Evolutionary conservation across 1,139 yeast genomes (phyloP), one percentile per base, ranked within the genome.

Genomic region (Magnusiomyces fungicola): DNA sequence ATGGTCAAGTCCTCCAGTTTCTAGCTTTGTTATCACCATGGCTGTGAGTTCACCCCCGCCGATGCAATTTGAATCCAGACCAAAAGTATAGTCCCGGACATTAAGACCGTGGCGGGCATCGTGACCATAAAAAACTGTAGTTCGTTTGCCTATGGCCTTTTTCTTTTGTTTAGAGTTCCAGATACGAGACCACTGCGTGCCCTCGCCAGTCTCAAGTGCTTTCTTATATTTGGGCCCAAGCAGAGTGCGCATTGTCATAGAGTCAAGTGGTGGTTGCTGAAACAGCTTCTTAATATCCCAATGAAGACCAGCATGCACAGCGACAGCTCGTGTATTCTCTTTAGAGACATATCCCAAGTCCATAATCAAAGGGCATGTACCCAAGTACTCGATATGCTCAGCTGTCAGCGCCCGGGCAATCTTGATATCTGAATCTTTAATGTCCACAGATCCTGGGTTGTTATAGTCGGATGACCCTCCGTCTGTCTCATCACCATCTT

Each of bases 51-150:
- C 64, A 10, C 80, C 83, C 2, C 96, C 97, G 53, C 77, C 75
- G 55, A 80, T 85, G 68, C 97, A 90, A 1, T 86, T 86, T 10
- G 87, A 72, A 62, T 90, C 97, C 39, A 90, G 68, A 0, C 97
- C 97, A 58, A 76, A 80, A 3, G 95, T 74, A 64, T 72, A 87
- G 53, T 76, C 74, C 55, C 77, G 75, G 47, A 83, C 57, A 51
- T 77, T 80, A 45, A 90, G 74, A 0, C 97, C 96, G 51, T 81
- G 70, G 50, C 80, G 73, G 3, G 97, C 95, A 64, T 86, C 95
- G 62, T 90, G 97, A 0, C 97, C 97, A 62, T 90, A 90, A 59
- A 79, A 80, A 1, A 88, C 90, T n/a, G 78, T 76, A 38, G 60
- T 56, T 14, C 78, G 68, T 10, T n/a, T 24, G 14, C 22, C 9